Percentiles rank a stretch among this genome's conserved stretches.
These are phyloP conservation scores for Exophiala phaeomuriformis DNA, from an alignment of 2,329 filamentous ascomycete species.

Conservation along the genomic window DNA sequence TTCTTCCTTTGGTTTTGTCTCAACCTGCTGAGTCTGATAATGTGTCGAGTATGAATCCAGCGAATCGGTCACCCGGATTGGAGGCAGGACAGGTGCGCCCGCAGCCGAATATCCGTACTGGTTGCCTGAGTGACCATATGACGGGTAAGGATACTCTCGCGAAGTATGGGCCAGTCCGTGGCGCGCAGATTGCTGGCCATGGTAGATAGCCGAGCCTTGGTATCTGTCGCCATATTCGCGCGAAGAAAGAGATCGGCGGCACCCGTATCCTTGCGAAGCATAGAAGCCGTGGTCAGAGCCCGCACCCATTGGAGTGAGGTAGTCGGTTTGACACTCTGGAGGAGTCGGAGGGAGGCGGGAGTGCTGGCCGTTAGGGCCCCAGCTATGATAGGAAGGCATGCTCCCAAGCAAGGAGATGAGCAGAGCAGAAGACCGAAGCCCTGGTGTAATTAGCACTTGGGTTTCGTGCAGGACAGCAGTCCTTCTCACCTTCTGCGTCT, in stretches of 20 bases:
- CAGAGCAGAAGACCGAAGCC: constrained; percentile 23
- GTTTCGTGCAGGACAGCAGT: not conserved
- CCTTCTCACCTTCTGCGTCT: constrained; percentile 20
- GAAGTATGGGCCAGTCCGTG: constrained; percentile 14
- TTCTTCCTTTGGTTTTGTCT: constrained; percentile 50
- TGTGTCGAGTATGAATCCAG: constrained; percentile 18
- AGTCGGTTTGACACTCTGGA: constrained; percentile 26
- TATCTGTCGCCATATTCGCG: constrained; percentile 43
- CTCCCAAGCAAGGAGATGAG: constrained; percentile 9
- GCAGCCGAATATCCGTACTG: constrained; percentile 25
- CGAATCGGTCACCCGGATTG: constrained; percentile 37
- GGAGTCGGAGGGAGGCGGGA: constrained; percentile 26
- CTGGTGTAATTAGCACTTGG: constrained; percentile 1
- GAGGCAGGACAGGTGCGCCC: constrained; percentile 35
- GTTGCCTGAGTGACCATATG: constrained; percentile 10
- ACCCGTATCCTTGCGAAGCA: constrained; percentile 34
- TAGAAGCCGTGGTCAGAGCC: constrained; percentile 30
- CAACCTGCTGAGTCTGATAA: constrained; percentile 30
- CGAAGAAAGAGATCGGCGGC: constrained; percentile 39
- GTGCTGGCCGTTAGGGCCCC: constrained; percentile 24
- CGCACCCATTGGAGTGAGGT: constrained; percentile 25
- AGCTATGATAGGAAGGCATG: constrained; percentile 27
- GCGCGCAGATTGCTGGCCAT: constrained; percentile 19
- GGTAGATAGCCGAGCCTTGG: constrained; percentile 38
- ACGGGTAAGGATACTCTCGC: constrained; percentile 19